phyloP scores from a whole-genome alignment of 306 rosid species.

The Argentina anserina region DNA sequence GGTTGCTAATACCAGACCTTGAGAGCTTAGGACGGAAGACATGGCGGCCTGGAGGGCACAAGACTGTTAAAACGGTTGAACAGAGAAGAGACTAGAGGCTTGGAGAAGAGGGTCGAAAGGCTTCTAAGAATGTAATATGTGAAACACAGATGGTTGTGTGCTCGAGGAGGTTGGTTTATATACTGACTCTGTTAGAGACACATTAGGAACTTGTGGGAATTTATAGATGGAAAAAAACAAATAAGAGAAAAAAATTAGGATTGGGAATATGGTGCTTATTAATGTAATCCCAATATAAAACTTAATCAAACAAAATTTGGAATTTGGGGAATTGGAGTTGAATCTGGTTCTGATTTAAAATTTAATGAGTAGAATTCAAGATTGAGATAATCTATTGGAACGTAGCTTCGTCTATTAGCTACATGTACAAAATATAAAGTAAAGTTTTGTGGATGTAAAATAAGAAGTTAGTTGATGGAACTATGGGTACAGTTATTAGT shows the following conservation, averaged over 20 bases:
- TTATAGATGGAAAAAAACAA: not conserved
- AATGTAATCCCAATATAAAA: too few species aligned
- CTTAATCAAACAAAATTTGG: too few species aligned
- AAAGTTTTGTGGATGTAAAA: too few species aligned
- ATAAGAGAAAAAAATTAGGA: not conserved
- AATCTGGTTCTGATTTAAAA: too few species aligned
- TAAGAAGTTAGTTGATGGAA: not conserved
- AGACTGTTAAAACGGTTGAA: not conserved
- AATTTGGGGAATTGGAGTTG: too few species aligned
- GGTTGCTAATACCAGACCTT: conserved; percentile 38
- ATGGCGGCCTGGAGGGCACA: conserved; percentile 22
- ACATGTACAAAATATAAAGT: too few species aligned
- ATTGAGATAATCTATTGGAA: too few species aligned
- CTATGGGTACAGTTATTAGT: not conserved
- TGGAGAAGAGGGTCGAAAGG: not conserved
- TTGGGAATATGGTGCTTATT: not conserved
- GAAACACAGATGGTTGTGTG: not conserved
- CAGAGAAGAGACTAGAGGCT: not conserved
- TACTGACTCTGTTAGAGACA: not conserved
- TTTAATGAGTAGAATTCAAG: too few species aligned
- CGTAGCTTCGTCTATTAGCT: too few species aligned
- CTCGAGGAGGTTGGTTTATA: not conserved
- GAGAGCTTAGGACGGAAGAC: conserved; percentile 38
- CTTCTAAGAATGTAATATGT: not conserved
- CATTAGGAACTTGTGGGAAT: not conserved